These are phyloP conservation scores for Starmerella floricola DNA, from an alignment of 805 yeast genomes.

Conservation along the genomic window DNA sequence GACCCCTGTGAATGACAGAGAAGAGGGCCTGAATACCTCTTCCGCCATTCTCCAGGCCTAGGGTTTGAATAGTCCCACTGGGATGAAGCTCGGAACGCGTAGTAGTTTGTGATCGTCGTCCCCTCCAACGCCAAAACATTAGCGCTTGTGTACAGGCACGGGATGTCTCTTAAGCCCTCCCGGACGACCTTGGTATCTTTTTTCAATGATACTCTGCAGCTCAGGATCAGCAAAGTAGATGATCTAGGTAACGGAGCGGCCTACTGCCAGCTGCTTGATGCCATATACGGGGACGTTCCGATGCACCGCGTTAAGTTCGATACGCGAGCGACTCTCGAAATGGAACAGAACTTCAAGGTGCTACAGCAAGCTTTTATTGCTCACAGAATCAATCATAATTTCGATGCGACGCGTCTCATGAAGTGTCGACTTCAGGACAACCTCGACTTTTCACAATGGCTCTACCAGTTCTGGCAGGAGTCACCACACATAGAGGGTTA, in stretches of 20 bases:
- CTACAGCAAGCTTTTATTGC: conserved; percentile 67
- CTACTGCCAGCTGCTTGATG: conserved; percentile 83
- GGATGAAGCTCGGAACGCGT: too few species aligned
- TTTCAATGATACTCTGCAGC: conserved; percentile 60
- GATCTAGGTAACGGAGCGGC: conserved; percentile 95
- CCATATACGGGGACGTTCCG: conserved; percentile 72
- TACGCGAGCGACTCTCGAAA: conserved; percentile 62
- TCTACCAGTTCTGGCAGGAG: conserved; percentile 70
- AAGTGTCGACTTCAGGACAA: conserved; percentile 90
- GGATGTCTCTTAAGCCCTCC: conserved; percentile 30
- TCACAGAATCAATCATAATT: conserved; percentile 56
- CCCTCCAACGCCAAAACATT: too few species aligned
- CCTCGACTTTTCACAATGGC: conserved; percentile 88
- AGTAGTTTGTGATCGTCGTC: too few species aligned
- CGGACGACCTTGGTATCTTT: conserved; percentile 73
- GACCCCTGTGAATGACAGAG: too few species aligned
- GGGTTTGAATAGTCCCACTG: too few species aligned
- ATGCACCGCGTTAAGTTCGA: conserved; percentile 65
- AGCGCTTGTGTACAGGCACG: too few species aligned
- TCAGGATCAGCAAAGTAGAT: conserved; percentile 67
- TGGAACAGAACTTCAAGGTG: conserved; percentile 67
- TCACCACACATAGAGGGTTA: conserved; percentile 56
- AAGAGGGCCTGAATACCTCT: too few species aligned
- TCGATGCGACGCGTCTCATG: conserved; percentile 70
- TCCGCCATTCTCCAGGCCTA: too few species aligned